Evolutionary conservation across 176 grass and related monocot species (phyloP).

Genomic region (Sorghum bicolor): DNA sequence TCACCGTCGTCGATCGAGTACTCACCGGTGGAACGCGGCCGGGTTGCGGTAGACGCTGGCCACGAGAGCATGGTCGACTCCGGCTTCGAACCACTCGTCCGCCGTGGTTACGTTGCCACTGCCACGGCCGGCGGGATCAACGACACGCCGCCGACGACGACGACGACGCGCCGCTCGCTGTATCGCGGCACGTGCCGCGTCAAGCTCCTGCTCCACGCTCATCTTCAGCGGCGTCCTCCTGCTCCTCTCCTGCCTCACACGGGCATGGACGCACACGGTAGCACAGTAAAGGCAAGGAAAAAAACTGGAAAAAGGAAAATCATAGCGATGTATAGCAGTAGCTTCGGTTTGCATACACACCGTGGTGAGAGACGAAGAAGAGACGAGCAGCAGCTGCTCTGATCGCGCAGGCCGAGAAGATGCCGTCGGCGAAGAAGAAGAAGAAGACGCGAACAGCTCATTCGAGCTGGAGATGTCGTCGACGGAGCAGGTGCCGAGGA

Average conservation of each 20-base stretch:
- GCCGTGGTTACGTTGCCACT: neutral
- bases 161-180: conserved; percentile 13
- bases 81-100: conserved; percentile 2
- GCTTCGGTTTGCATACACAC: too few species aligned
- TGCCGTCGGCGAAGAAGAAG: too few species aligned
- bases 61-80: conserved; percentile 6
- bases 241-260: neutral
- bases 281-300: too few species aligned
- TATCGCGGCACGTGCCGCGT: conserved; percentile 12
- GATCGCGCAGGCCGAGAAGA: too few species aligned
- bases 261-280: too few species aligned
- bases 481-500: too few species aligned
- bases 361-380: too few species aligned
- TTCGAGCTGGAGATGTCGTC: too few species aligned
- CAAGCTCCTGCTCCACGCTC: conserved; percentile 38
- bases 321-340: too few species aligned
- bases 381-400: too few species aligned
- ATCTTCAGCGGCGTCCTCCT: neutral
- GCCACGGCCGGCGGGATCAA: neutral
- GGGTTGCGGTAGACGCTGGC: conserved; percentile 41
- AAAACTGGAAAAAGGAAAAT: too few species aligned
- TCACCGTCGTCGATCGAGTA: neutral
- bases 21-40: conserved; percentile 46
- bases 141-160: neutral
- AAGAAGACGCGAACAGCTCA: too few species aligned